phyloP scores from a whole-genome alignment of 805 yeast species.

The Lachancea nothofagi region DNA sequence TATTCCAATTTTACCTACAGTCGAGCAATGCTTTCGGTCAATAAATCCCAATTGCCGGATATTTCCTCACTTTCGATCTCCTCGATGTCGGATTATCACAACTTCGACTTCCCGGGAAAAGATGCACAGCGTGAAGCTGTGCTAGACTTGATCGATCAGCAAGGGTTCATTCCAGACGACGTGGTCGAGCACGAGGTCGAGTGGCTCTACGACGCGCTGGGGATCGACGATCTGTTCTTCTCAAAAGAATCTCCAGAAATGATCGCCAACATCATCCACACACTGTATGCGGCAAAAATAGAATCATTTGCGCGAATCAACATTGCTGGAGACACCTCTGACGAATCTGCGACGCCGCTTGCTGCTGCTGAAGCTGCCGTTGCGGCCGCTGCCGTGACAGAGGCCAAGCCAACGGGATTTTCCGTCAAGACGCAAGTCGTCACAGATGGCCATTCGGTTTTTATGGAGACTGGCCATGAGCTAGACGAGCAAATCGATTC shows the following conservation, averaged over 20 bases:
- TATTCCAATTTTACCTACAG: too few relatives aligned
- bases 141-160: slow-evolving; percentile 69
- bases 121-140: slow-evolving; percentile 76
- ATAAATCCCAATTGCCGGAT: slow-evolving; percentile 27
- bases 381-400: not conserved
- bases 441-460: slow-evolving; percentile 81
- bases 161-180: slow-evolving; percentile 85
- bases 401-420: slow-evolving; percentile 35
- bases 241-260: slow-evolving; percentile 77
- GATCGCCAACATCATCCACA: slow-evolving; percentile 78
- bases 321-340: slow-evolving; percentile 27
- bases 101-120: slow-evolving; percentile 72
- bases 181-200: slow-evolving; percentile 79
- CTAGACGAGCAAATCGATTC: slow-evolving; percentile 80
- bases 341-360: slow-evolving; percentile 4
- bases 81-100: slow-evolving; percentile 59
- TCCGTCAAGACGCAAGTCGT: slow-evolving; percentile 74
- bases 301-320: slow-evolving; percentile 72
- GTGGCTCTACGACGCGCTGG: slow-evolving; percentile 84
- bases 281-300: slow-evolving; percentile 87
- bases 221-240: slow-evolving; percentile 89
- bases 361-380: slow-evolving; percentile 5
- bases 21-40: slow-evolving; percentile 3
- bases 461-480: slow-evolving; percentile 61
- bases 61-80: slow-evolving; percentile 39